Evolutionary conservation across 495 filamentous ascomycete species (phyloP).

Genomic region (Amphirosellinia nigrospora): DNA sequence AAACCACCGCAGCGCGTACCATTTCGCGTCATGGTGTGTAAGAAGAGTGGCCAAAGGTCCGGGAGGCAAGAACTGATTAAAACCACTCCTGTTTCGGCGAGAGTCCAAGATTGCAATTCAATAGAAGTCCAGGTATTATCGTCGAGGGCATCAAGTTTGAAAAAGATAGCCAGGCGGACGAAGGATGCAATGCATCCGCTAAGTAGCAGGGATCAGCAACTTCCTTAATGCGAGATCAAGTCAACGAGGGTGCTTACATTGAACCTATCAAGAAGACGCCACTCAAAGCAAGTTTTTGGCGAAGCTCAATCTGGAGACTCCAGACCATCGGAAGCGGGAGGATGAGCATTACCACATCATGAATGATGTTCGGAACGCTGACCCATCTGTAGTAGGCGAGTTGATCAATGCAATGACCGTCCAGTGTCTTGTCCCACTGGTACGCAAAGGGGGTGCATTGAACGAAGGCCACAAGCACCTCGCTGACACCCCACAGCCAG

Average conservation of each 20-base stretch:
- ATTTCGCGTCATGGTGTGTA: neutral
- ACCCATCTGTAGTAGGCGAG: slow-evolving; percentile 14
- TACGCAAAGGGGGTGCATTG: slow-evolving; percentile 51
- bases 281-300: slow-evolving; percentile 21
- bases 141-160: slow-evolving; percentile 13
- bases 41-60: slow-evolving; percentile 18
- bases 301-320: slow-evolving; percentile 24
- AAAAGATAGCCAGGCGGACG: slow-evolving; percentile 20
- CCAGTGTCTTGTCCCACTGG: slow-evolving; percentile 39
- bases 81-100: slow-evolving; percentile 34
- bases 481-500: slow-evolving; percentile 42
- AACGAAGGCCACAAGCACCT: slow-evolving; percentile 54
- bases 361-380: slow-evolving; percentile 22
- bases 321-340: slow-evolving; percentile 22
- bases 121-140: slow-evolving; percentile 29
- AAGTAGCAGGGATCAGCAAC: neutral
- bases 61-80: slow-evolving; percentile 35
- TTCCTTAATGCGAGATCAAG: neutral
- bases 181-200: slow-evolving; percentile 23
- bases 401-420: slow-evolving; percentile 23
- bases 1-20: neutral
- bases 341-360: slow-evolving; percentile 23
- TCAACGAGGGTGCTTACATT: slow-evolving; percentile 18
- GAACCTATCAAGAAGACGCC: slow-evolving; percentile 28
- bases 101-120: slow-evolving; percentile 32